Evolutionary conservation across 495 filamentous ascomycete genomes (phyloP).

Genomic region (Stereocaulon alpinum): DNA sequence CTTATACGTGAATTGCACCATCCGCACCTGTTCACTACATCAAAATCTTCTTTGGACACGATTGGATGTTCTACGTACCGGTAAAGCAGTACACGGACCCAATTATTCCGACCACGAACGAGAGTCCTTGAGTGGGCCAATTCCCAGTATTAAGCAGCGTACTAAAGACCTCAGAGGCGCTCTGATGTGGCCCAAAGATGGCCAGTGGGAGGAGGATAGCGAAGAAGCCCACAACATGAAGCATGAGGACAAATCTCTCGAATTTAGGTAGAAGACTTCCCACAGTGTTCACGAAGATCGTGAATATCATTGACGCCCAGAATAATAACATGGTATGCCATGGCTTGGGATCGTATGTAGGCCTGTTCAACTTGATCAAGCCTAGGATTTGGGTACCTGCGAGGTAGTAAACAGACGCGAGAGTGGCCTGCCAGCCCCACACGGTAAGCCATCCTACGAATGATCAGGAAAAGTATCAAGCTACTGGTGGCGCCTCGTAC

Average conservation of each 20-base stretch:
- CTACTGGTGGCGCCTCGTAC: neutral
- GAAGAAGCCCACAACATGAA: conserved; percentile 44
- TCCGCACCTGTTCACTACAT: conserved; percentile 7
- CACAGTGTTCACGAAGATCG: conserved; percentile 34
- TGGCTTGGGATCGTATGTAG: conserved; percentile 27
- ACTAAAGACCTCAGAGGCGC: conserved; percentile 33
- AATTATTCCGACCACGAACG: conserved; percentile 36
- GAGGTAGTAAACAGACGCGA: conserved; percentile 31
- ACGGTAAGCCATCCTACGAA: conserved; percentile 35
- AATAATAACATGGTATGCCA: conserved; percentile 37
- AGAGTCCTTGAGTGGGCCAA: conserved; percentile 35
- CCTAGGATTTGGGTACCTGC: conserved; percentile 35
- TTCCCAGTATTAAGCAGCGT: conserved; percentile 37
- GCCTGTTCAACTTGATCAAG: conserved; percentile 27
- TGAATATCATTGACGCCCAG: conserved; percentile 32
- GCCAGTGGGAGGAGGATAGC: conserved; percentile 41
- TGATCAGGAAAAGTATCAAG: neutral
- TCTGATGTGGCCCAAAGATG: conserved; percentile 34
- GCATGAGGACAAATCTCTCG: conserved; percentile 37
- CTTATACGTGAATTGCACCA: conserved; percentile 10
- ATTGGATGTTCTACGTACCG: neutral
- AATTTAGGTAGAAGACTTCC: conserved; percentile 33
- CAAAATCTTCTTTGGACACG: neutral
- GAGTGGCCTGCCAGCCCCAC: conserved; percentile 35
- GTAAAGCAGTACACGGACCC: conserved; percentile 28